Evolutionary conservation across 345 rosid species (phyloP).

Genomic region (Hibiscus syriacus): DNA sequence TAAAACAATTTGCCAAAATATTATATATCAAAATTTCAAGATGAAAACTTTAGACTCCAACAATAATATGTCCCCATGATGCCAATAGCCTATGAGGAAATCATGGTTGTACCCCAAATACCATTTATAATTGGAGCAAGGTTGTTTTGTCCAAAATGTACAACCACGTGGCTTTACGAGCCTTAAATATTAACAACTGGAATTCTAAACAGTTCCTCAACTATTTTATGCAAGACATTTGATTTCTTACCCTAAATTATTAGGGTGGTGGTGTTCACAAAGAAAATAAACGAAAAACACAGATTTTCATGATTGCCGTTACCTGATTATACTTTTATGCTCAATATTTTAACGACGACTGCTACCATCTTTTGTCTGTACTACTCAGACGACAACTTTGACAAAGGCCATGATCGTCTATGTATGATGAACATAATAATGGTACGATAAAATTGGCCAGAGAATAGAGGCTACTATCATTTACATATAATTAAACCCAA

Average conservation of each 20-base stretch:
- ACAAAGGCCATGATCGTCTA: constrained; percentile 1
- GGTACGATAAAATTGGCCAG: neutral
- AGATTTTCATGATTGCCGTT: too few relatives aligned
- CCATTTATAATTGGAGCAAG: neutral
- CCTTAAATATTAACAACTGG: neutral
- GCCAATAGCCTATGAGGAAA: neutral
- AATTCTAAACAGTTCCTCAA: neutral
- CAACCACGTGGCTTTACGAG: constrained; percentile 6
- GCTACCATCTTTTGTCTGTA: too few relatives aligned
- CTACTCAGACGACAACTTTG: neutral
- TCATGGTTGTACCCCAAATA: constrained; percentile 4
- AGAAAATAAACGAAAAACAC: too few relatives aligned
- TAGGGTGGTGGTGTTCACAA: too few relatives aligned
- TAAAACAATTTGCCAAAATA: too few relatives aligned
- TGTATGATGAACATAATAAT: neutral
- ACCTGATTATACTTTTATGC: too few relatives aligned
- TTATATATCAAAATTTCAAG: too few relatives aligned
- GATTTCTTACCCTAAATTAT: too few relatives aligned
- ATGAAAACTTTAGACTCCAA: too few relatives aligned
- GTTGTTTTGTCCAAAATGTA: too few relatives aligned
- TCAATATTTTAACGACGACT: too few relatives aligned
- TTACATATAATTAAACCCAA: constrained; percentile 19
- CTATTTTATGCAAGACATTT: neutral
- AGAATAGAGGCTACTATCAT: constrained; percentile 4
- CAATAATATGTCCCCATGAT: too few relatives aligned